Evolutionary conservation across 1,284 basidiomycete genomes (phyloP), one percentile per base, ranked within the genome.

Genomic region (Pseudozyma tsukubaensis): DNA sequence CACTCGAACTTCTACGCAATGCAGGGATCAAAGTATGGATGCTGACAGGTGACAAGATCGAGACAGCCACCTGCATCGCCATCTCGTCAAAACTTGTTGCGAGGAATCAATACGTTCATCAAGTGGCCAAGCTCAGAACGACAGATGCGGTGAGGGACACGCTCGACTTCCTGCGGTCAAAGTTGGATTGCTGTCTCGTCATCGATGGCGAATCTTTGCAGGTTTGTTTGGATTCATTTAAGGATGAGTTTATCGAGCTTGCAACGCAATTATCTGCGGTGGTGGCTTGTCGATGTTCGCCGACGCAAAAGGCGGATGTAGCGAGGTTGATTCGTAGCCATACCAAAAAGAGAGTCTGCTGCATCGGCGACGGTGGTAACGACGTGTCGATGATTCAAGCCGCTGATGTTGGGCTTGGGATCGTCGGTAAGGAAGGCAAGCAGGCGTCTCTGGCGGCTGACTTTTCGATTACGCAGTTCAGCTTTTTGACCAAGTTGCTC

Each of bases 21-120:
- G 97, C 96, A 0, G 96, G 96, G 1, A 91, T 99, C 86, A 97
- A 94, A 87, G 97, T 99, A 59, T 99, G 97, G 97, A 99, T 99
- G 97, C 87, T 99, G 79, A 99, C 97, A 0, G 97, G 97, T 0
- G 97, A 99, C 86, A 99, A 99, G 87, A 94, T 99, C 69, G 97
- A 99, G 87, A 99, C 97, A 3, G 97, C 97, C 8, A 92, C 95
- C 35, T 97, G 95, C 85, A 99, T 99, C 79, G 95, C 96, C 1
- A 94, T 98, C 70, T 97, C 94, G 39, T 97, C 93, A 34, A 99
- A 98, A 84, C 88, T 99, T 24, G 96, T 99, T 0, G 92, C 94
- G 16, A 88, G 97, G 76, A 94, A 94, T 80, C 97, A 99, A 85
- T 98, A 97, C 83, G 97, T 99, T 37, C 95, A 98, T 79, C 94